Conservation (phyloP, 2,329 filamentous ascomycete species). For the Colletotrichum gigasporum region DNA sequence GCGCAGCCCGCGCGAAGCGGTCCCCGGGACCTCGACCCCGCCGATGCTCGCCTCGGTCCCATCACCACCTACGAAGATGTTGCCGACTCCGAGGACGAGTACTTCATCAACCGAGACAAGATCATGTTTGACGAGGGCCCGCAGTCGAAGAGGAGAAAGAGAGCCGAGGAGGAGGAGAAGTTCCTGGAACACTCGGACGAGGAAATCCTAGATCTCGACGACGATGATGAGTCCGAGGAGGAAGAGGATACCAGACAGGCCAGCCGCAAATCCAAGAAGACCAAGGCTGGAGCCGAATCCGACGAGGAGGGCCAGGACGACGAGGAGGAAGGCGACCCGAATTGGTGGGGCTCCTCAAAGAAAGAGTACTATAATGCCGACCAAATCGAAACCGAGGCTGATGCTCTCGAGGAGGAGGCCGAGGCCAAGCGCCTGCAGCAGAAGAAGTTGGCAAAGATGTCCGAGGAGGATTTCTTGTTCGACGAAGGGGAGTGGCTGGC, state of each 20-base stretch:
- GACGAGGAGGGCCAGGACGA: constrained; percentile 55
- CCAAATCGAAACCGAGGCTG: constrained; percentile 68
- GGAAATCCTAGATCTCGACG: constrained; percentile 61
- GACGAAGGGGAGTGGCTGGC: constrained; percentile 88
- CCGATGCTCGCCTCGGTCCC: constrained; percentile 69
- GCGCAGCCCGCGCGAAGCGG: constrained; percentile 59
- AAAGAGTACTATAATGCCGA: constrained; percentile 96
- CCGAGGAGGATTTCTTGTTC: constrained; percentile 91
- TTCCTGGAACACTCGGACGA: constrained; percentile 70
- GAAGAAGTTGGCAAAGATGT: constrained; percentile 90
- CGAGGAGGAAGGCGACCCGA: constrained; percentile 67
- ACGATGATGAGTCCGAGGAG: constrained; percentile 52
- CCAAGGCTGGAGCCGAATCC: constrained; percentile 39
- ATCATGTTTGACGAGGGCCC: constrained; percentile 86
- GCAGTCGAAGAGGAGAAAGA: constrained; percentile 79
- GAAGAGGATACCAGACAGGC: constrained; percentile 44
- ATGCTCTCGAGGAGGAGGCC: constrained; percentile 88
- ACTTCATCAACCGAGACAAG: constrained; percentile 86
- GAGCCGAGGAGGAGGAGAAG: constrained; percentile 72
- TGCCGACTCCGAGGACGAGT: constrained; percentile 93
- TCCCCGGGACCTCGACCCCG: constrained; percentile 63
- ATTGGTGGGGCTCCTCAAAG: constrained; percentile 87
- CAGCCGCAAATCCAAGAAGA: constrained; percentile 44
- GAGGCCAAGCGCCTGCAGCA: constrained; percentile 90
- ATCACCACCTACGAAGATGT: constrained; percentile 81